Percentiles rank a stretch among this genome's conserved stretches.
These are phyloP conservation scores for Candida incommunis DNA, from an alignment of 805 yeast genomes.

Conservation along the genomic window DNA sequence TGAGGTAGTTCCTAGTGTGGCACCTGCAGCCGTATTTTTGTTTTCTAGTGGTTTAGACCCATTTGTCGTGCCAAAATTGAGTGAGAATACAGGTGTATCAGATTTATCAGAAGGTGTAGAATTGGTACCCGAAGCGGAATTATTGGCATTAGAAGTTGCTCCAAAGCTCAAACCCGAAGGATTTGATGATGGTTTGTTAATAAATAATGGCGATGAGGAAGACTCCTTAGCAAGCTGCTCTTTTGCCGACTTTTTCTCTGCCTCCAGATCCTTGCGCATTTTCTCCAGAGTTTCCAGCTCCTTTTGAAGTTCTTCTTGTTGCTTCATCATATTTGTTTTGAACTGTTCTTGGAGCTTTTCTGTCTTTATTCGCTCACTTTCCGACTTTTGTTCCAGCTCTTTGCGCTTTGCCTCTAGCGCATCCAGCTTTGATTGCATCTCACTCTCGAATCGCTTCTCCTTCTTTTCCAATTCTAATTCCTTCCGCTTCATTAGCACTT, in stretches of 20 bases:
- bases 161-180: too few relatives aligned
- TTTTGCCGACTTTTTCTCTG: background rate
- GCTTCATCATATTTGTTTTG: background rate
- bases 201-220: background rate
- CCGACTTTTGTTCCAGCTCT: background rate
- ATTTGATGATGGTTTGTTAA: background rate
- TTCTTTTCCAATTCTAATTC: background rate
- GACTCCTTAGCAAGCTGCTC: background rate
- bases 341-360: background rate
- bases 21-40: too few relatives aligned
- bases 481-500: background rate
- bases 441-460: background rate
- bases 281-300: background rate
- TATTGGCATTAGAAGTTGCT: too few relatives aligned
- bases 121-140: too few relatives aligned
- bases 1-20: too few relatives aligned
- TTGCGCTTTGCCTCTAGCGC: background rate
- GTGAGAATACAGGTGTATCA: too few relatives aligned
- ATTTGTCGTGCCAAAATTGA: too few relatives aligned
- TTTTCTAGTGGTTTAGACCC: too few relatives aligned
- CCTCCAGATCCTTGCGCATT: background rate
- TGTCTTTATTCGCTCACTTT: background rate
- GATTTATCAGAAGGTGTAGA: too few relatives aligned
- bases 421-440: constrained; percentile 2
- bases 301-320: background rate